Percentiles rank a stretch among this genome's conserved stretches.
phyloP scores from a whole-genome alignment of 208 protist species.

The Leishmania major region DNA sequence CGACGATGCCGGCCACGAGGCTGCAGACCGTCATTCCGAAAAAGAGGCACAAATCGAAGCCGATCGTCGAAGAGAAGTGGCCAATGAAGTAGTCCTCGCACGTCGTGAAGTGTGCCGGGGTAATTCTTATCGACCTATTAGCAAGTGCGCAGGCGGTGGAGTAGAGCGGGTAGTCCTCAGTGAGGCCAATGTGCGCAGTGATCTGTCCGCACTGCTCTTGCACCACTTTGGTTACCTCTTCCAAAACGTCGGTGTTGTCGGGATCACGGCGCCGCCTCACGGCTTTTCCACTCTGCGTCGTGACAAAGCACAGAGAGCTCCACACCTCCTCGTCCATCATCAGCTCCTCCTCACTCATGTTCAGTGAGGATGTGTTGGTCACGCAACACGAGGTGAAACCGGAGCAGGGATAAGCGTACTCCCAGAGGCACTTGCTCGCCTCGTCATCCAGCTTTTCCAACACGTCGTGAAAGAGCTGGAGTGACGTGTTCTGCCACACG shows the following conservation, averaged over 20 bases:
- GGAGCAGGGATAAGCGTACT: constrained; percentile 34
- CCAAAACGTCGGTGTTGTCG: neutral
- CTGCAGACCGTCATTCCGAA: constrained; percentile 29
- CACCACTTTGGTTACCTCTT: constrained; percentile 8
- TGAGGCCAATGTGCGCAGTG: neutral
- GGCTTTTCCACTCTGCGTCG: constrained; percentile 14
- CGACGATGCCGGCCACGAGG: constrained; percentile 20
- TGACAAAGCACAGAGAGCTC: constrained; percentile 35
- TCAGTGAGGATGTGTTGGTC: constrained; percentile 35
- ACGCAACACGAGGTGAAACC: constrained; percentile 44
- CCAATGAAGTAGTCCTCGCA: constrained; percentile 35
- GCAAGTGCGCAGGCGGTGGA: constrained; percentile 5
- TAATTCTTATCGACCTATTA: neutral
- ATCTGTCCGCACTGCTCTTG: constrained; percentile 13
- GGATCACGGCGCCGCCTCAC: constrained; percentile 1
- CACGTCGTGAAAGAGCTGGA: neutral
- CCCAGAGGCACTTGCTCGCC: constrained; percentile 22
- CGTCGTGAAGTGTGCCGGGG: neutral
- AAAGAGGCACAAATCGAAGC: constrained; percentile 20
- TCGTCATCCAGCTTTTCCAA: neutral
- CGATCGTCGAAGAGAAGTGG: constrained; percentile 18
- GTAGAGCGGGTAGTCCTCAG: neutral
- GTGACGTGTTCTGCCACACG: neutral
- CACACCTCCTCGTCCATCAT: neutral
- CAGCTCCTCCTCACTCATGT: neutral